These are phyloP conservation scores for Taiwanofungus camphoratus DNA, from an alignment of 1,284 basidiomycete species.

Conservation along the genomic window DNA sequence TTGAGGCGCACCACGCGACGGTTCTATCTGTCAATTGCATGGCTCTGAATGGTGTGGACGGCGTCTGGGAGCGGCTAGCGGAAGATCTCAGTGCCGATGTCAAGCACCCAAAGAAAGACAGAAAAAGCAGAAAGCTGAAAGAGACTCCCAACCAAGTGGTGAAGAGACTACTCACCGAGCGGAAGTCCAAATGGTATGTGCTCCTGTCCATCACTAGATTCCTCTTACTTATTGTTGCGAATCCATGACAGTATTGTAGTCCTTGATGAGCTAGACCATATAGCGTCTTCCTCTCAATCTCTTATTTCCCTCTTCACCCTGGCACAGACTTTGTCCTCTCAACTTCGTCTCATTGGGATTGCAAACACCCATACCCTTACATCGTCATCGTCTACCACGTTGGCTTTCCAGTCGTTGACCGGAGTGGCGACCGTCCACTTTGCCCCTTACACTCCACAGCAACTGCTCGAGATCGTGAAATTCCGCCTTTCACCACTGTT, in stretches of 20 bases:
- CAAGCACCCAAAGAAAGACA: conserved; percentile 30
- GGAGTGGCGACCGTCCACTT: conserved; percentile 68
- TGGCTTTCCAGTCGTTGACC: conserved; percentile 31
- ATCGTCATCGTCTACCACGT: conserved; percentile 36
- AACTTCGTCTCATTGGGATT: conserved; percentile 67
- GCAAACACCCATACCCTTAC: conserved; percentile 81
- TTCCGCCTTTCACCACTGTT: conserved; percentile 48
- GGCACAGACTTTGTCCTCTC: conserved; percentile 41
- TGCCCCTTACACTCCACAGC: conserved; percentile 61
- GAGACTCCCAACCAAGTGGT: conserved; percentile 36
- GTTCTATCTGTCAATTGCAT: conserved; percentile 71
- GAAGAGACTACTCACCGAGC: conserved; percentile 33
- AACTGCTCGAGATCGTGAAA: conserved; percentile 61
- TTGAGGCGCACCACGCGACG: conserved; percentile 35
- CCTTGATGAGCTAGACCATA: conserved; percentile 76
- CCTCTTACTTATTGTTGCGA: not conserved
- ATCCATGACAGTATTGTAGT: conserved; percentile 54
- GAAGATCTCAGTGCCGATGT: conserved; percentile 43
- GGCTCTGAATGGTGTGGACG: conserved; percentile 58
- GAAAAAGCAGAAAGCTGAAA: conserved; percentile 25
- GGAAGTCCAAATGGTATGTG: conserved; percentile 53
- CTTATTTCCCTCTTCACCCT: conserved; percentile 61
- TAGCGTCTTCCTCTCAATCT: conserved; percentile 50
- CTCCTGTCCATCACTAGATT: not conserved
- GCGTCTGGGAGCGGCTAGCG: conserved; percentile 63